Base-by-base conservation (phyloP, 306 rosid genomes). In the Quercus alba region DNA sequence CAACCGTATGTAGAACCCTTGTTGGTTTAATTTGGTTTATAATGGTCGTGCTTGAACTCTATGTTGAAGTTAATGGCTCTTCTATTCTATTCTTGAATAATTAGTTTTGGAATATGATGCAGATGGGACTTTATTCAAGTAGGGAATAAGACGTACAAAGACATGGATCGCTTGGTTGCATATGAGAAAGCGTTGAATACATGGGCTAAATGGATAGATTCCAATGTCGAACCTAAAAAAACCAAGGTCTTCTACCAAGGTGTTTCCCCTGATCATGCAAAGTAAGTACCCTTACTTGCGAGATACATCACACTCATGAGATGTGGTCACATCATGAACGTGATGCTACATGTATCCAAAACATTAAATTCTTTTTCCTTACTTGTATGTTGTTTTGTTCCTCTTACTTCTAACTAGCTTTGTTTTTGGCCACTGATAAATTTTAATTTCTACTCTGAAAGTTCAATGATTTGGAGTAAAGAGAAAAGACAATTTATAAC, bases 191-290 rank as follows among this genome's bases (percentile, higher is more conserved):
- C 46, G 46, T 7, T 38, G 46, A 38, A 38, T 38, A 38, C 46
- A 7, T 38, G 46, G 46, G 46, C 46, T 38, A 84, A 76, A 35
- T 93, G 98, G 98, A 78, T 91, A 26, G 85, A 90, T 68, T 14
- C 8, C 70, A 88, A 84, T 49, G 56, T 89, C 56, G 82, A 91
- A 63, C 80, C 86, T 2, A 56, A 72, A 2, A 78, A 78, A 74
- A 87, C 94, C 19, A 85, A 14, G 55, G 90, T 93, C 26, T 84
- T 91, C 84, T 93, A 88, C 46, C 98, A 93, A 81, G 98, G 97
- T n/a, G 79, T 93, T 3, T 93, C 97, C 21, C 98, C 97, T 0
- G 97, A 88, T 75, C 98, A 54, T 54, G 17, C 57, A 54, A 17
- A 54, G 57, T 54, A 54, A 38, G 46, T 38, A 38, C 10, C 46